Evolutionary conservation across 2,329 filamentous ascomycete genomes (phyloP), one percentile per base, ranked within the genome.

Genomic region (Ophiostoma montium): DNA sequence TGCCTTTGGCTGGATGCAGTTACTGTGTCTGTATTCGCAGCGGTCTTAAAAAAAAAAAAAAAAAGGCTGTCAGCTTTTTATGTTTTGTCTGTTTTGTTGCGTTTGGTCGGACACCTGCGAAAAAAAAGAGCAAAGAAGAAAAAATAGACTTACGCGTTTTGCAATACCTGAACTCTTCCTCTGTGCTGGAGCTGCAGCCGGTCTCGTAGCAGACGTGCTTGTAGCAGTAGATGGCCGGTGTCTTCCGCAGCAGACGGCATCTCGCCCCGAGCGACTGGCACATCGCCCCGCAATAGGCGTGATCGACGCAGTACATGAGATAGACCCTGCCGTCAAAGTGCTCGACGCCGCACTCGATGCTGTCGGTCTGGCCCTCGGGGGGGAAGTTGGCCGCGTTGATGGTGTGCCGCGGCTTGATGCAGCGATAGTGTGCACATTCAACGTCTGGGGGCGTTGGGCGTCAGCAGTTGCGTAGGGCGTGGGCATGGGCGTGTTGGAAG

Each of bases 121-220:
- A n/a, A n/a, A n/a, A n/a, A n/a, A n/a, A n/a, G n/a, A n/a, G n/a
- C n/a, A n/a, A n/a, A n/a, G n/a, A n/a, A n/a, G n/a, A n/a, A n/a
- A n/a, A n/a, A n/a, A n/a, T n/a, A n/a, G n/a, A 51, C 51, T 4
- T 23, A 53, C 51, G 53, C 1, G 3, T 11, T 7, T 42, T 36
- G 38, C 54, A 55, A 33, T 42, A 55, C 18, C 43, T 49, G 23
- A 39, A 21, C 7, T 23, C 21, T 13, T 38, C 43, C 13, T 15
- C 11, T 18, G 41, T 47, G 35, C 36, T 35, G 3, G 33, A 31
- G 18, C 1, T 10, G 38, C 54, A 55, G 48, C 43, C 50, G 23
- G 45, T 48, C 33, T 55, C 54, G 5, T 32, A n/a, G 18, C 54
- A 55, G 35, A 46, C 52, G 21, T 55, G 54, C 33, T 51, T 49